A percentile compares a stretch with the other conserved stretches of the same genome.
Conservation (phyloP, 257 asterid species). For the Rubia yunnanensis region DNA sequence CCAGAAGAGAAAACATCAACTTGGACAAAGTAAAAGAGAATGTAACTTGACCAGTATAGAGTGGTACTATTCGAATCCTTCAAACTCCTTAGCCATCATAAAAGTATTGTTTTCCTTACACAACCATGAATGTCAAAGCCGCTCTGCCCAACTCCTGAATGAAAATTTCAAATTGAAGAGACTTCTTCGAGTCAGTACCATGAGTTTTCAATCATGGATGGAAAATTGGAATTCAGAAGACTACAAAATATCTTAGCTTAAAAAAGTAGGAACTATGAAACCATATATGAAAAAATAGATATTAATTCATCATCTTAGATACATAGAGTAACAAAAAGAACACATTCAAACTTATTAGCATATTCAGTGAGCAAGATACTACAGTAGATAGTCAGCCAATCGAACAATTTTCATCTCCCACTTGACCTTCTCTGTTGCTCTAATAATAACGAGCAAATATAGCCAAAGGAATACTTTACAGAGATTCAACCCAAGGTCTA, state of each 20-base stretch:
- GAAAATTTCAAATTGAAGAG: background rate
- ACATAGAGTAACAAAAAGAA: too few species aligned
- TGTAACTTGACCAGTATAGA: slow-evolving; percentile 5
- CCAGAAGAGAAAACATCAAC: slow-evolving; percentile 95
- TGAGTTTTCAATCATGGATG: background rate
- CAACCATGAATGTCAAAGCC: too few species aligned
- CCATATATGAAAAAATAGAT: background rate
- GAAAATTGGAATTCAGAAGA: background rate
- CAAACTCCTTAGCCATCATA: background rate
- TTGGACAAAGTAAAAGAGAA: slow-evolving; percentile 28
- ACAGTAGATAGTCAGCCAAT: too few species aligned
- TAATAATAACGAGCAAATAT: too few species aligned
- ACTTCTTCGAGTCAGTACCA: background rate
- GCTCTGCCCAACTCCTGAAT: background rate
- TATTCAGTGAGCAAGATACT: too few species aligned
- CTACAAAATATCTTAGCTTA: background rate
- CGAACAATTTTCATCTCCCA: too few species aligned
- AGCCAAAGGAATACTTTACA: too few species aligned
- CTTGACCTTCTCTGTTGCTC: too few species aligned
- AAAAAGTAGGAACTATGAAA: background rate
- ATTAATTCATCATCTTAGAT: background rate
- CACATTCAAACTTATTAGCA: too few species aligned
- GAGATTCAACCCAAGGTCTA: too few species aligned
- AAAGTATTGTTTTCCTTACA: too few species aligned
- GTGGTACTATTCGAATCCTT: background rate